A percentile compares a stretch with the other conserved stretches of the same genome.
These are phyloP conservation scores for Puccinia horiana DNA, from an alignment of 1,284 basidiomycete species.

Conservation along the genomic window DNA sequence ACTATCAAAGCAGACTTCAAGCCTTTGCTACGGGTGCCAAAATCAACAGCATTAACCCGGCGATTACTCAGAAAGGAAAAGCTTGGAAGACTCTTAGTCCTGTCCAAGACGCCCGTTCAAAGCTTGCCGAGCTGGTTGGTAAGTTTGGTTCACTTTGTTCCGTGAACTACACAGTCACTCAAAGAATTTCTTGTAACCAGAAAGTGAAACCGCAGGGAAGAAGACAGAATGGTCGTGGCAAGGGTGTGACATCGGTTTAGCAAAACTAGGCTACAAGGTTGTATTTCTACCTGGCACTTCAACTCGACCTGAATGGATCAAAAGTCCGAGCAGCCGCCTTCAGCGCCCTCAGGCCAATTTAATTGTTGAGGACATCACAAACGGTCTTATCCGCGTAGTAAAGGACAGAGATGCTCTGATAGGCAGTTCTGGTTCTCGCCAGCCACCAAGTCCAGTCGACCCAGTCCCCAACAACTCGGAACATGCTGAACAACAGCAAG, in stretches of 20 bases:
- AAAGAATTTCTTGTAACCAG: not conserved
- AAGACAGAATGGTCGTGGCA: not conserved
- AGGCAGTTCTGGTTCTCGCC: too few relatives aligned
- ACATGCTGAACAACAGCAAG: too few relatives aligned
- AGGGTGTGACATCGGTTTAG: not conserved
- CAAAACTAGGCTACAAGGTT: constrained; percentile 1
- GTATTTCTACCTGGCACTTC: not conserved
- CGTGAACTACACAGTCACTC: not conserved
- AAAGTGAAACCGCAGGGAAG: not conserved
- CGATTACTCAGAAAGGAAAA: not conserved
- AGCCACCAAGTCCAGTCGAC: too few relatives aligned
- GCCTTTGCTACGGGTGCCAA: not conserved
- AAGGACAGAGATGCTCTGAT: not conserved
- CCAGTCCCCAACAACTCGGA: too few relatives aligned
- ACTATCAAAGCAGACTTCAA: constrained; percentile 14
- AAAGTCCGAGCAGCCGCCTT: not conserved
- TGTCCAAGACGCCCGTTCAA: not conserved
- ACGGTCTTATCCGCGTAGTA: not conserved
- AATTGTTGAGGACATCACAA: not conserved
- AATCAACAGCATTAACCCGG: not conserved
- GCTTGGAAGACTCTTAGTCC: not conserved
- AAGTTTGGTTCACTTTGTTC: not conserved
- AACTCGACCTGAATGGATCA: not conserved
- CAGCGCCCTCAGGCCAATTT: not conserved
- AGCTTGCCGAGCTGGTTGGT: not conserved